Evolutionary conservation across 176 grass and related monocot genomes (phyloP), one percentile per base, ranked within the genome.

Genomic region (Alloteropsis semialata): DNA sequence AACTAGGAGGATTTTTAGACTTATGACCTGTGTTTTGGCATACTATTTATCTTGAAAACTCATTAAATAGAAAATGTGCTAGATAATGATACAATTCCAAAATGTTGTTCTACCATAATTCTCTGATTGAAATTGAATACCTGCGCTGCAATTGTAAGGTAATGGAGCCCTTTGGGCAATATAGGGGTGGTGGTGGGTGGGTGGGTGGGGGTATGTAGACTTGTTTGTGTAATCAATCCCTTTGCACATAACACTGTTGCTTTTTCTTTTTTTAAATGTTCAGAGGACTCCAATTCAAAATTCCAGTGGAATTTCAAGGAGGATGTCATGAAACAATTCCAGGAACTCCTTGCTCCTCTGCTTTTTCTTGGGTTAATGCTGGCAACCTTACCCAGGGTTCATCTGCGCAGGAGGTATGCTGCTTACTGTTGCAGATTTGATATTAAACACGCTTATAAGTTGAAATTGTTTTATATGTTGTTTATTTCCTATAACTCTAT

Each of bases 301-400:
- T 77, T 79, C 78, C 79, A n/a, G n/a, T n/a, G n/a, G n/a, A n/a
- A n/a, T n/a, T n/a, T n/a, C n/a, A n/a, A n/a, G n/a, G n/a, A n/a
- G n/a, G n/a, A n/a, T n/a, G n/a, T n/a, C n/a, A n/a, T n/a, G n/a
- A n/a, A n/a, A n/a, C n/a, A n/a, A n/a, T n/a, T 95, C 54, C 72
- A 87, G 74, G 88, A 74, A 50, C 67, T 89, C 57, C 58, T 93
- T 71, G 84, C 84, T 74, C 92, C 87, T 43, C 13, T 91, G 61
- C 78, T 95, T 69, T 85, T 95, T 58, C 10, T 91, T 87, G 88
- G 84, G n/a, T 12, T 95, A 58, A 37, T 98, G 37, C 44, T 98
- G n/a, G 86, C 89, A 75, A 88, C 84, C 48, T 24, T 87, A 44
- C 86, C 38, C 2, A 58, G 17, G 38, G 76, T 67, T 82, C 87